Evolutionary conservation across 2,329 filamentous ascomycete species (phyloP).

Genomic region (Fusarium sp.): DNA sequence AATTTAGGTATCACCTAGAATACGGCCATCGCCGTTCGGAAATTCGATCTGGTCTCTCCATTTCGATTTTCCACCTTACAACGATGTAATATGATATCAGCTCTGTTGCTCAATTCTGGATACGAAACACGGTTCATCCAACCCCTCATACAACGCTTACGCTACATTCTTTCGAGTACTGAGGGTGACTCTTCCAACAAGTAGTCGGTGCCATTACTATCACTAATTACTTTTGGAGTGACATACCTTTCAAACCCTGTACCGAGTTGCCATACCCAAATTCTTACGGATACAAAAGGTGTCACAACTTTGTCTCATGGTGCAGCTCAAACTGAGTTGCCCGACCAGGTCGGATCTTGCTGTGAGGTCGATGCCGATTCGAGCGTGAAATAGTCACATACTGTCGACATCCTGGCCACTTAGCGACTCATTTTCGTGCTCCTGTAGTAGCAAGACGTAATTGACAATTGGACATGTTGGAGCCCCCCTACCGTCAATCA

Average conservation of each 20-base stretch:
- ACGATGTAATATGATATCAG: background rate
- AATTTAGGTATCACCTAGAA: background rate
- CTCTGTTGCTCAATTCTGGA: background rate
- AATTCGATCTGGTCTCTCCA: background rate
- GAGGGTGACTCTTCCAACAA: background rate
- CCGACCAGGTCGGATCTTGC: conserved; percentile 9
- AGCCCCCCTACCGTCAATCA: conserved; percentile 2
- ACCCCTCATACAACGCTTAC: background rate
- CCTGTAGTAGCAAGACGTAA: background rate
- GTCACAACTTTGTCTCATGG: conserved; percentile 6
- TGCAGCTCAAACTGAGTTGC: background rate
- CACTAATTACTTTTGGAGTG: background rate
- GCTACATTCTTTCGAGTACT: background rate
- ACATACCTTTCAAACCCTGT: background rate
- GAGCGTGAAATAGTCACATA: background rate
- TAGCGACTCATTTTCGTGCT: background rate
- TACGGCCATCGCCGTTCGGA: background rate
- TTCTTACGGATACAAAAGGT: background rate
- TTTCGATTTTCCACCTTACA: background rate
- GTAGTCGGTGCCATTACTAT: background rate
- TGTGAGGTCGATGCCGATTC: conserved; percentile 7
- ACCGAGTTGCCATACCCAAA: background rate
- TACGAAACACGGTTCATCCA: background rate
- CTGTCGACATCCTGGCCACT: background rate
- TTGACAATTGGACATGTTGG: background rate